These are phyloP conservation scores for Eremothecium gossypii DNA, from an alignment of 1,139 yeast species.

Conservation along the genomic window DNA sequence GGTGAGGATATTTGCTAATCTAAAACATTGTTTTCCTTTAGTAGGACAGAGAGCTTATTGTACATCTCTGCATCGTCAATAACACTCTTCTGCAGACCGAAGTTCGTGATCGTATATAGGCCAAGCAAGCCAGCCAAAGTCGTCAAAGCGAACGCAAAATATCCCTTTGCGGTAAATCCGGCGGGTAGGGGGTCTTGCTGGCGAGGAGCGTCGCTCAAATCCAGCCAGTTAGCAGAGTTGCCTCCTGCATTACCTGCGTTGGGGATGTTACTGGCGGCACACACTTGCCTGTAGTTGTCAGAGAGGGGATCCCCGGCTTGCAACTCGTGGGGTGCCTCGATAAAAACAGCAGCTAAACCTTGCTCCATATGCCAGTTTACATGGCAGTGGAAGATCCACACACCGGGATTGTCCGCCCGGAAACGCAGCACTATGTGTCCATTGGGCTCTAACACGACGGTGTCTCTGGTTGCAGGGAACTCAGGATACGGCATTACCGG, in stretches of 20 bases:
- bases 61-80: slow-evolving; percentile 33
- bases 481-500: slow-evolving; percentile 43
- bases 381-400: slow-evolving; percentile 79
- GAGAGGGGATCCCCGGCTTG: slow-evolving; percentile 37
- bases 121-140: slow-evolving; percentile 53
- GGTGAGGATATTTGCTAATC: too few relatives aligned
- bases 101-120: slow-evolving; percentile 43
- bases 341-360: slow-evolving; percentile 58
- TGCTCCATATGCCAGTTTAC: slow-evolving; percentile 76
- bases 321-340: slow-evolving; percentile 54
- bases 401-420: slow-evolving; percentile 72
- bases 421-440: slow-evolving; percentile 61
- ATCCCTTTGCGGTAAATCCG: slow-evolving; percentile 64
- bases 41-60: slow-evolving; percentile 9
- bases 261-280: slow-evolving; percentile 39
- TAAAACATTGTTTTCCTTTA: slow-evolving; percentile 4
- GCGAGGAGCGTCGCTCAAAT: slow-evolving; percentile 46
- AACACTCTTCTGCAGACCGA: slow-evolving; percentile 54
- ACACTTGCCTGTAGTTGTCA: slow-evolving; percentile 40
- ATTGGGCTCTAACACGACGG: slow-evolving; percentile 52
- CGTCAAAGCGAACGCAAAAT: slow-evolving; percentile 51
- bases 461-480: slow-evolving; percentile 56
- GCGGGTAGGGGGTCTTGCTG: slow-evolving; percentile 52
- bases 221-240: slow-evolving; percentile 40
- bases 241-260: slow-evolving; percentile 67